These are phyloP conservation scores for Trichoderma koningii DNA, from an alignment of 2,329 filamentous ascomycete species.

Conservation along the genomic window DNA sequence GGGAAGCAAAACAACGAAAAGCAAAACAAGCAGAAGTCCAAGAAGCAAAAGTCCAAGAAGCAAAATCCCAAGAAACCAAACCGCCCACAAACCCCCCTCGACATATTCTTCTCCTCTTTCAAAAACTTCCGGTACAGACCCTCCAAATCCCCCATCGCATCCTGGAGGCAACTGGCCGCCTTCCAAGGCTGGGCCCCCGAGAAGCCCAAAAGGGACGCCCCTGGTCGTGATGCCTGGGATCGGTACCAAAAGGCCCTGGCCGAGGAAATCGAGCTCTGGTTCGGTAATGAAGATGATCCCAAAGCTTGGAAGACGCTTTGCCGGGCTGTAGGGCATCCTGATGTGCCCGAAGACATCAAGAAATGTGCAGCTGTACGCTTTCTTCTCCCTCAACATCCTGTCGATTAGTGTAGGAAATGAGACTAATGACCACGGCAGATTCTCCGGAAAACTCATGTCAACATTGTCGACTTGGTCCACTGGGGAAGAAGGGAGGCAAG, in stretches of 20 bases:
- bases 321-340: neutral
- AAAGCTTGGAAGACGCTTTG: conserved; percentile 16
- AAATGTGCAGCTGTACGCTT: neutral
- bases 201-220: too few relatives aligned
- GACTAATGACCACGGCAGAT: neutral
- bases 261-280: conserved; percentile 11
- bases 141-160: neutral
- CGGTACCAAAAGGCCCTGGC: conserved; percentile 11
- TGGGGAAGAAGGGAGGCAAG: neutral
- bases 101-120: conserved; percentile 16
- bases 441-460: conserved; percentile 14
- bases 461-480: conserved; percentile 7
- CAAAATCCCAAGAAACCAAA: too few relatives aligned
- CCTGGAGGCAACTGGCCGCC: neutral
- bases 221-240: neutral
- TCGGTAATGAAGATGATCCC: conserved; percentile 1
- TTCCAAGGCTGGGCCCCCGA: neutral
- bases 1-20: too few relatives aligned
- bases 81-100: conserved; percentile 3
- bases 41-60: too few relatives aligned
- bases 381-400: neutral
- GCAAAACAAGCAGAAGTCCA: too few relatives aligned
- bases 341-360: neutral
- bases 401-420: too few relatives aligned
- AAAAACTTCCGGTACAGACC: neutral